Percentiles rank a stretch among this genome's conserved stretches.
phyloP scores from a whole-genome alignment of 768 basidiomycete genomes.

The Rhizopogon vinicolor region DNA sequence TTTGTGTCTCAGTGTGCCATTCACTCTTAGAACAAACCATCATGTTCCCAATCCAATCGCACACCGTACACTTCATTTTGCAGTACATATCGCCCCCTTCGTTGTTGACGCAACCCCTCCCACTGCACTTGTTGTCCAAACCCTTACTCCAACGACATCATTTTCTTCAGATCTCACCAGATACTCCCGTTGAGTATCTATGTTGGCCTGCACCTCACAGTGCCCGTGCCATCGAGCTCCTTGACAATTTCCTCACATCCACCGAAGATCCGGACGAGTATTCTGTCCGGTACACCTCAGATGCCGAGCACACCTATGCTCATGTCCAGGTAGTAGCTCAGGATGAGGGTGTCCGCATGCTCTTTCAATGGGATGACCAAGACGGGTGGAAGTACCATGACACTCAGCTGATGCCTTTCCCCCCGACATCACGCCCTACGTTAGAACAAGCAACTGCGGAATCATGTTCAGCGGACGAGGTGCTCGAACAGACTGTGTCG shows the following conservation, averaged over 20 bases:
- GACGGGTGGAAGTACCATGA: conserved; percentile 71
- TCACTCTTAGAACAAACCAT: background rate
- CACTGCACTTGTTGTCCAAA: conserved; percentile 55
- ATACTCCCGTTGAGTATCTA: conserved; percentile 52
- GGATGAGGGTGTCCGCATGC: conserved; percentile 43
- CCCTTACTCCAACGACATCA: conserved; percentile 60
- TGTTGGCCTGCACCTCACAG: conserved; percentile 54
- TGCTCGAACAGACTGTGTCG: background rate
- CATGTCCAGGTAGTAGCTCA: conserved; percentile 45
- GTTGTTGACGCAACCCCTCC: conserved; percentile 44
- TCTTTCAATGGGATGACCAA: conserved; percentile 62
- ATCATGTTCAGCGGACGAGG: conserved; percentile 11
- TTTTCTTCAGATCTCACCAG: conserved; percentile 51
- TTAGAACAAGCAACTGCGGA: conserved; percentile 18
- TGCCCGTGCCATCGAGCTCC: conserved; percentile 35
- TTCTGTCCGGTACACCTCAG: conserved; percentile 36
- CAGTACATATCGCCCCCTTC: conserved; percentile 54
- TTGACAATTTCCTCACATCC: conserved; percentile 33
- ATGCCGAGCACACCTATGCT: conserved; percentile 50
- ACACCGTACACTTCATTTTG: conserved; percentile 44
- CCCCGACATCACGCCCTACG: conserved; percentile 31
- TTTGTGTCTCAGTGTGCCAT: background rate
- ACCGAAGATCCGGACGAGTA: conserved; percentile 24
- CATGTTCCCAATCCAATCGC: conserved; percentile 33
- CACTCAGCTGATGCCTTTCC: conserved; percentile 66